Conservation (phyloP, 2,329 filamentous ascomycete species). For the Diaporthe australafricana region DNA sequence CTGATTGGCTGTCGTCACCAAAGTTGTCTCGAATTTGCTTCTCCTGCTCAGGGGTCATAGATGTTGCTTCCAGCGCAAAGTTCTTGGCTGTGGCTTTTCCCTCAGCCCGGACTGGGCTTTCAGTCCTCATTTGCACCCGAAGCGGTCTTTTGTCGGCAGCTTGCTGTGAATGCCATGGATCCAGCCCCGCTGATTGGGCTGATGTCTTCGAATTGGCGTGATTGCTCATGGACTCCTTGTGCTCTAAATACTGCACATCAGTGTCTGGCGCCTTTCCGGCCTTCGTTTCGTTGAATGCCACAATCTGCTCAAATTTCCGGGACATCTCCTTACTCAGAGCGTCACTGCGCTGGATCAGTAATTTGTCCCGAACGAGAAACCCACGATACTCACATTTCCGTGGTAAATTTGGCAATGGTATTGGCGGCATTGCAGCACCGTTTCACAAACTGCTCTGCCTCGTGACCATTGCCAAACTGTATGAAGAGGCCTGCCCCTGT, state of each 20-base stretch:
- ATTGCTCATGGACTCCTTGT: background rate
- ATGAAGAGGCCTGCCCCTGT: conserved; percentile 19
- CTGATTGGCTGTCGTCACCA: conserved; percentile 15
- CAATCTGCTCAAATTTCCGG: background rate
- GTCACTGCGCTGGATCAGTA: conserved; percentile 17
- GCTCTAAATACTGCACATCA: conserved; percentile 22
- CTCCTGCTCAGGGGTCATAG: conserved; percentile 14
- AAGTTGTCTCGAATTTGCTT: conserved; percentile 12
- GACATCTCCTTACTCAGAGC: background rate
- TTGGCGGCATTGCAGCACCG: background rate
- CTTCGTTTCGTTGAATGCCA: background rate
- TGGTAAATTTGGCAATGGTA: background rate
- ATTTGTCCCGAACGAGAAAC: too few relatives aligned
- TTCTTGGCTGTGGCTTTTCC: background rate
- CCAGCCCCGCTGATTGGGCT: background rate
- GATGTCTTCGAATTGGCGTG: background rate
- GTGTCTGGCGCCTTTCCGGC: background rate
- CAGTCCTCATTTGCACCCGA: conserved; percentile 26
- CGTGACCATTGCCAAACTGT: conserved; percentile 30
- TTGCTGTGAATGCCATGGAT: background rate
- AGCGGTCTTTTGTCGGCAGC: background rate
- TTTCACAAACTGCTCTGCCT: conserved; percentile 2
- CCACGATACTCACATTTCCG: conserved; percentile 15
- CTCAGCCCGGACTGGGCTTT: background rate
- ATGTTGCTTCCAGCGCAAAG: background rate